Evolutionary conservation across 1,284 basidiomycete species (phyloP), one percentile per base, ranked within the genome.

Genomic region (Ganoderma lucidum): DNA sequence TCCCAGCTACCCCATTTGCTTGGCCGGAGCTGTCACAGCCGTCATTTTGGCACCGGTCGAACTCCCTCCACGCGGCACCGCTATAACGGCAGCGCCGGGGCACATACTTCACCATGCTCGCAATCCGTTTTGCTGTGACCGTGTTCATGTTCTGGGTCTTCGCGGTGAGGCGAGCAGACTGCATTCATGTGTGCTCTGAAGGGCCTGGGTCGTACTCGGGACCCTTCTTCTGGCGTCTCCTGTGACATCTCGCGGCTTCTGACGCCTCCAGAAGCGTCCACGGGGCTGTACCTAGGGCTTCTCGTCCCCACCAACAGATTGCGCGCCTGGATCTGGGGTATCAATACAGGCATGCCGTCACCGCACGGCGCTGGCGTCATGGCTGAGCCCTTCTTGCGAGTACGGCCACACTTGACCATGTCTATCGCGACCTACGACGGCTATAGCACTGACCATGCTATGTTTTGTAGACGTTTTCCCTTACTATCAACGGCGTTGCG

Each of bases 401-500:
- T 37, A 23, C 39, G 28, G 61, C 39, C 6, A 19, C 55, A 8
- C 12, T 35, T 35, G 10, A 58, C 19, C 56, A n/a, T 35, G 35
- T n/a, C 14, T 61, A 5, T 44, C n/a, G 37, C 59, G 23, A 28
- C 28, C 4, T 28, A 61, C 41, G 35, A 39, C 19, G 12, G 35
- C 28, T 39, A 23, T 12, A 6, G 23, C 12, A 58, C 69, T 71
- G 64, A 72, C 67, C 60, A 23, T 58, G 28, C 66, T 59, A 37
- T 58, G 28, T 42, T 23, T 58, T 37, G 28, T 79, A 97, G 96
- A 97, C 96, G 15, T 97, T 98, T 82, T 97, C 96, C 12, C 86
- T 97, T 64, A 93, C 92, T 44, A 94, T 97, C 69, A 83, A 83
- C 65, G 94, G 94, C 32, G 94, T 94, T 61, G 90, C 96, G 0